These are phyloP conservation scores for Metarhizium sp. DNA, from an alignment of 2,329 filamentous ascomycete genomes.

Conservation along the genomic window DNA sequence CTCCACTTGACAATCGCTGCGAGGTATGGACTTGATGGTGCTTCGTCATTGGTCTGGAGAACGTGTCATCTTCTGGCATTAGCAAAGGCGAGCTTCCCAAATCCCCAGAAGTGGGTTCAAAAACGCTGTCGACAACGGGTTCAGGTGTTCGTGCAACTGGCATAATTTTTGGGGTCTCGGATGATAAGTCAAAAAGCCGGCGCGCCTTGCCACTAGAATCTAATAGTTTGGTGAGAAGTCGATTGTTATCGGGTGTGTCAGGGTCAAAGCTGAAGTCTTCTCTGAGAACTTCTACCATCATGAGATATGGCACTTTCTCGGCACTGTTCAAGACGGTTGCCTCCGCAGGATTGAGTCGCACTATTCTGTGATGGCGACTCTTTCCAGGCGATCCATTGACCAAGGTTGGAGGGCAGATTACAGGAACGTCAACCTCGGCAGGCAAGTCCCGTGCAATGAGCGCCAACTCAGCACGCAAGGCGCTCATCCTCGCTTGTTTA, in stretches of 20 bases:
- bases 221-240: slow-evolving; percentile 49
- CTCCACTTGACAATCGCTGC: slow-evolving; percentile 52
- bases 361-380: slow-evolving; percentile 73
- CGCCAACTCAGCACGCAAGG: slow-evolving; percentile 69
- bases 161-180: slow-evolving; percentile 52
- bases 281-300: slow-evolving; percentile 75
- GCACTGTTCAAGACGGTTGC: slow-evolving; percentile 80
- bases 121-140: slow-evolving; percentile 59
- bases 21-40: slow-evolving; percentile 21
- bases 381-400: slow-evolving; percentile 64
- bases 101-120: slow-evolving; percentile 74
- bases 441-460: slow-evolving; percentile 74
- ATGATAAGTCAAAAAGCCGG: slow-evolving; percentile 55
- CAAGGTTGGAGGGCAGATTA: slow-evolving; percentile 69
- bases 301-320: slow-evolving; percentile 73
- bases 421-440: slow-evolving; percentile 73
- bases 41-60: slow-evolving; percentile 17
- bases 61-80: slow-evolving; percentile 43
- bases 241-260: slow-evolving; percentile 61
- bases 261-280: slow-evolving; percentile 81
- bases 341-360: slow-evolving; percentile 74
- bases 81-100: slow-evolving; percentile 65
- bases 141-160: slow-evolving; percentile 32
- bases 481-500: slow-evolving; percentile 72
- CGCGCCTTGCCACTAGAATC: slow-evolving; percentile 47